Conservation (phyloP, 257 asterid species). For the Mentha longifolia region DNA sequence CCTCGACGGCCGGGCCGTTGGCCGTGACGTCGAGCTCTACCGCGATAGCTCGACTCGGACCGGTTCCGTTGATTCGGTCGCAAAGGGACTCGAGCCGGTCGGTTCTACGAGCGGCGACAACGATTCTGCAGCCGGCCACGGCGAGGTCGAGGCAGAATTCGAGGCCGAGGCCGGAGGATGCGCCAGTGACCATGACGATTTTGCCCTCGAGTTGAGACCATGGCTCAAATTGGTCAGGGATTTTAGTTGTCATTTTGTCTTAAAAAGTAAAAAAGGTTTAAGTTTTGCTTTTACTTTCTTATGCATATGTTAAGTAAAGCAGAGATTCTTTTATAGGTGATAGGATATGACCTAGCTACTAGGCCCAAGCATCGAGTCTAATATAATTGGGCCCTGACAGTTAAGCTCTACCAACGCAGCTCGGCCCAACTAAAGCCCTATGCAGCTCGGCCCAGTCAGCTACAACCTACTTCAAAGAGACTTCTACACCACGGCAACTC, state of each 20-base stretch:
- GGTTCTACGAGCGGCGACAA: constrained; percentile 26
- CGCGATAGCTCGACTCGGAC: constrained; percentile 15
- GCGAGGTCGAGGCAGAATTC: constrained; percentile 34
- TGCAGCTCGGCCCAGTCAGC: too few species aligned
- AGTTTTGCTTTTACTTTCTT: too few species aligned
- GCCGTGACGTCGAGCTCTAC: constrained; percentile 34
- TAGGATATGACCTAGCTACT: too few species aligned
- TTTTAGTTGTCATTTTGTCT: constrained; percentile 5
- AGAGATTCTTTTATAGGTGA: too few species aligned
- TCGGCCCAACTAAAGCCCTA: too few species aligned
- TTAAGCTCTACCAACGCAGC: too few species aligned
- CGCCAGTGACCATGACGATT: constrained; percentile 21
- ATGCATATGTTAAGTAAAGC: too few species aligned
- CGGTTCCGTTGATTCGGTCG: constrained; percentile 26
- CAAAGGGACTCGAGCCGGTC: constrained; percentile 26
- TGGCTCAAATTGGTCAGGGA: not conserved
- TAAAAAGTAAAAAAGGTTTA: too few species aligned
- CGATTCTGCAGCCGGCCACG: constrained; percentile 26
- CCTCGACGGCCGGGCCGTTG: constrained; percentile 6
- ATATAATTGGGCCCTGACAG: too few species aligned
- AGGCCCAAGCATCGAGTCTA: too few species aligned
- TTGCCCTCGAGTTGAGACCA: constrained; percentile 17
- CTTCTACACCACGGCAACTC: too few species aligned
- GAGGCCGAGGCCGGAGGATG: constrained; percentile 33
- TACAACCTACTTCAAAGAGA: too few species aligned